A percentile compares a stretch with the other conserved stretches of the same genome.
Conservation (phyloP, 768 basidiomycete genomes). For the Kwoniella sp. region DNA sequence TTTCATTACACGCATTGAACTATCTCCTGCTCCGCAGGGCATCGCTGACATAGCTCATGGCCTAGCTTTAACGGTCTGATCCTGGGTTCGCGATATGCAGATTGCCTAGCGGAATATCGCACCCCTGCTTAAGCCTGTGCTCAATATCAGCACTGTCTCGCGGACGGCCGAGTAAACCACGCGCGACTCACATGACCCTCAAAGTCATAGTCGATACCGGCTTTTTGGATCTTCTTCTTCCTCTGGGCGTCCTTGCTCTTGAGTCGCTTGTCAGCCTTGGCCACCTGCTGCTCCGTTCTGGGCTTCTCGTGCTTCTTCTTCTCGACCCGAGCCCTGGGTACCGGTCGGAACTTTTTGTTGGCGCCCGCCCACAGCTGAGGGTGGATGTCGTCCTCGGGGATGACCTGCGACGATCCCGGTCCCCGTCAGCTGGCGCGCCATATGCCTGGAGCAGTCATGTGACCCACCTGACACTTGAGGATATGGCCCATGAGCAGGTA, state of each 20-base stretch:
- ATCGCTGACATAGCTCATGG: too few species aligned
- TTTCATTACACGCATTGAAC: too few species aligned
- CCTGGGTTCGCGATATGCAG: too few species aligned
- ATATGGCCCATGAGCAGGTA: constrained; percentile 94
- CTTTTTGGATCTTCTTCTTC: constrained; percentile 70
- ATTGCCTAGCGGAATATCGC: too few species aligned
- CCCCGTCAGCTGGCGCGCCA: background rate
- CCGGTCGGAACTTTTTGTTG: constrained; percentile 77
- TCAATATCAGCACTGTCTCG: too few species aligned
- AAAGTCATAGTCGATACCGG: constrained; percentile 84
- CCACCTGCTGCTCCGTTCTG: constrained; percentile 68
- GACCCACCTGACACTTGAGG: constrained; percentile 63
- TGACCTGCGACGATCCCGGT: constrained; percentile 53
- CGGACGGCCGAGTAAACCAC: too few species aligned
- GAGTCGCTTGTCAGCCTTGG: constrained; percentile 63
- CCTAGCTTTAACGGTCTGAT: too few species aligned
- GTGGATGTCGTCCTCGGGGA: constrained; percentile 85
- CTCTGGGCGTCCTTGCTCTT: constrained; percentile 70
- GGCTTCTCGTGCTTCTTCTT: constrained; percentile 75
- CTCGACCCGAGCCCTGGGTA: constrained; percentile 69
- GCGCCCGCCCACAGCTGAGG: constrained; percentile 96
- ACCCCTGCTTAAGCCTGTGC: too few species aligned
- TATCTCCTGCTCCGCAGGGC: too few species aligned
- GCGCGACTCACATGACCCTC: constrained; percentile 77
- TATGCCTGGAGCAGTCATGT: background rate